Conservation (phyloP, 768 basidiomycete species). For the Termitomyces titanicus region DNA sequence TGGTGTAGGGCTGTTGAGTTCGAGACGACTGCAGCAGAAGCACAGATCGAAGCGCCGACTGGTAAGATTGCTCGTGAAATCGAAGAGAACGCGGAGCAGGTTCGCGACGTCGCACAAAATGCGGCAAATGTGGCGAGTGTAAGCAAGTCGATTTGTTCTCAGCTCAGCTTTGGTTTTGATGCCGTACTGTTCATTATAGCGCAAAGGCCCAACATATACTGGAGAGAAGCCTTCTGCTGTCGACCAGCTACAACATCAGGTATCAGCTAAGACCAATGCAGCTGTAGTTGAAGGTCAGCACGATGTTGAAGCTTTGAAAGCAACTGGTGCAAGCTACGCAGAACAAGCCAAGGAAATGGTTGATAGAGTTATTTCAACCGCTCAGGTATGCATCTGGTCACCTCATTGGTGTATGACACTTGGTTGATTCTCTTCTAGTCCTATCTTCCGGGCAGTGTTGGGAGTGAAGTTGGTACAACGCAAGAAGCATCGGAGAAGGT, state of each 20-base stretch:
- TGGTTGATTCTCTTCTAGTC: conserved; percentile 17
- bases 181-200: conserved; percentile 13
- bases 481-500: conserved; percentile 33
- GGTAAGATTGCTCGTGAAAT: conserved; percentile 37
- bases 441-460: conserved; percentile 23
- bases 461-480: conserved; percentile 18
- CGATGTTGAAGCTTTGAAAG: conserved; percentile 45
- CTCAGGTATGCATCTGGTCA: conserved; percentile 31
- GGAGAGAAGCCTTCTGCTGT: conserved; percentile 26
- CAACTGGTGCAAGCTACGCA: conserved; percentile 43
- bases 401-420: not conserved
- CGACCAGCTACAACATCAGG: conserved; percentile 32
- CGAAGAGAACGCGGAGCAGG: conserved; percentile 41
- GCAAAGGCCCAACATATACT: conserved; percentile 28
- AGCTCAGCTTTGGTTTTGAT: not conserved
- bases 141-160: conserved; percentile 3
- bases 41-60: conserved; percentile 46
- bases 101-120: conserved; percentile 43
- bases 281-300: conserved; percentile 57
- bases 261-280: conserved; percentile 39
- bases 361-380: conserved; percentile 37
- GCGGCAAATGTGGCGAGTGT: conserved; percentile 55
- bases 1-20: conserved; percentile 28
- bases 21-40: conserved; percentile 54
- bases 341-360: conserved; percentile 53